Evolutionary conservation across 2,329 filamentous ascomycete species (phyloP), one percentile per base, ranked within the genome.

Genomic region (Clonostachys byssicola): DNA sequence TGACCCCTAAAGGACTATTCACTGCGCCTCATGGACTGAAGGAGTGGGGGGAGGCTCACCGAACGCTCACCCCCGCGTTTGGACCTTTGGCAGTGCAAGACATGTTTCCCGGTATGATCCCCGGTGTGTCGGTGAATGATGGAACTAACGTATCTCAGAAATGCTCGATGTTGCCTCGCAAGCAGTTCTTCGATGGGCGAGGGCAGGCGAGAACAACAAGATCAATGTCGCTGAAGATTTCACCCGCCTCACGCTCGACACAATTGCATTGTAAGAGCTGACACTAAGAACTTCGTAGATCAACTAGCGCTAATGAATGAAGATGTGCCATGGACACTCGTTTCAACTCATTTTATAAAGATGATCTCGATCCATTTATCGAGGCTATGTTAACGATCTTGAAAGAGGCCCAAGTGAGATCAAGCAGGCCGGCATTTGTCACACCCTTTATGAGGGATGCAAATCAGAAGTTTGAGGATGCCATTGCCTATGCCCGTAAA

Each of bases 271-370:
- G 5, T 30, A 30, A 30, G 23, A 30, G 8, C 10, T 30, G 23
- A 30, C 23, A 30, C 23, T 5, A 30, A 30, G 23, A 30, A 30
- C 23, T 9, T 10, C 23, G 8, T 4, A 10, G 3, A 30, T 30
- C 1, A 30, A 30, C 23, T 30, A 30, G 5, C 23, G 8, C 8
- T 30, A 4, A 30, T 30, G 5, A 30, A 30, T 4, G 23, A 30
- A 30, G 23, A 30, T 86, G 85, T 60, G 71, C 80, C 13, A 86
- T 88, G 80, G 78, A 78, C 36, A 85, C 75, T 48, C 81, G 86
- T 16, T 89, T 90, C 72, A 89, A 90, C 64, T 85, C 79, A 1
- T 89, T 85, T 63, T 91, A 90, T 58, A 73, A 74, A 30, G 78
- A 88, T 13, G 72, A 81, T 8, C 67, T 85, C 60, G 86, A 91